Percentiles rank a stretch among this genome's conserved stretches.
These are phyloP conservation scores for Metschnikowia bowlesiae DNA, from an alignment of 805 yeast genomes.

Conservation along the genomic window DNA sequence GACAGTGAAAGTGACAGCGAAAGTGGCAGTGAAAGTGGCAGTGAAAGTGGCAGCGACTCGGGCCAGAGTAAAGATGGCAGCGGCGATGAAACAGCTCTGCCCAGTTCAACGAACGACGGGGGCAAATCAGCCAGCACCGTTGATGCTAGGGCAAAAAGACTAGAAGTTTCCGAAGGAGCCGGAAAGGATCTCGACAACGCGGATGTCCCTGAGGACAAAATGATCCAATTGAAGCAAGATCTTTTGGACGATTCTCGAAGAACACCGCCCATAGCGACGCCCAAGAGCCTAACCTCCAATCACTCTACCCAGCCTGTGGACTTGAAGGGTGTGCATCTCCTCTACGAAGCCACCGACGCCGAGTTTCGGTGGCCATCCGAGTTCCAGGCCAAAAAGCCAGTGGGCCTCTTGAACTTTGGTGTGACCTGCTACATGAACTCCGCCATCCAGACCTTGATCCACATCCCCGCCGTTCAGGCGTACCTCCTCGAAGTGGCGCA, in stretches of 20 bases:
- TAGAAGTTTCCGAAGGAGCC: conserved; percentile 1
- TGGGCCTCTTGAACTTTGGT: conserved; percentile 83
- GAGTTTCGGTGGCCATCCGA: conserved; percentile 50
- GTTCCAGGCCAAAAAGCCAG: conserved; percentile 46
- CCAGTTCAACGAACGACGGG: too few relatives aligned
- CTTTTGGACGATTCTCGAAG: conserved; percentile 12
- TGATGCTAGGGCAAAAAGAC: neutral
- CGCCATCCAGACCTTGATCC: conserved; percentile 86
- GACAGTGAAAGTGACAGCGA: conserved; percentile 27
- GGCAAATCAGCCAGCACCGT: too few relatives aligned
- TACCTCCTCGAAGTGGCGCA: conserved; percentile 64
- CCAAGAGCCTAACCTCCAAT: neutral
- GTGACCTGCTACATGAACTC: conserved; percentile 97
- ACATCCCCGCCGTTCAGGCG: conserved; percentile 85
- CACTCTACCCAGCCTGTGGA: conserved; percentile 33
- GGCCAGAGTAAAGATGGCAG: neutral
- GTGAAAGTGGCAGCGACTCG: conserved; percentile 15
- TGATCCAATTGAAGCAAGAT: conserved; percentile 15
- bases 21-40: conserved; percentile 10
- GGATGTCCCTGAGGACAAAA: neutral
- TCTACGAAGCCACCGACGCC: neutral
- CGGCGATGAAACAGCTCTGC: neutral
- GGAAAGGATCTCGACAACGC: conserved; percentile 9
- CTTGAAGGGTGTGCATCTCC: neutral
- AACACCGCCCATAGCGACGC: conserved; percentile 8